Evolutionary conservation across 2,329 filamentous ascomycete genomes (phyloP), one percentile per base, ranked within the genome.

Genomic region (Epichloe hybrida): DNA sequence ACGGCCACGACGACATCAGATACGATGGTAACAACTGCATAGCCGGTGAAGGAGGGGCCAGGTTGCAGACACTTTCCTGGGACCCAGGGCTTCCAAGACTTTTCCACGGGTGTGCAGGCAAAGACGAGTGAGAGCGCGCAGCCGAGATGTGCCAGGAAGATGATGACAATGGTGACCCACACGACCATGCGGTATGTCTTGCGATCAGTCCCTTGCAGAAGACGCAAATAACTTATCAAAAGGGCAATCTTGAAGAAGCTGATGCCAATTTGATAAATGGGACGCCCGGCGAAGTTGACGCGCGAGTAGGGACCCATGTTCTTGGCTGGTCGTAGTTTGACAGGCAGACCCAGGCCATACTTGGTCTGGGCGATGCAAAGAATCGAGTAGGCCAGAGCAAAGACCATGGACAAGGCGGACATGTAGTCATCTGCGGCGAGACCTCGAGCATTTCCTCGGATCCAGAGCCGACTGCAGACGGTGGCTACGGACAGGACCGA

Each of bases 231-330:
- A 54, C 72, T 75, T 56, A 77, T 70, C 51, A 75, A 64, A 78
- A 78, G 63, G 0, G 75, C 73, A 31, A 76, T 70, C 57, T 79
- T 79, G 68, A 79, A 79, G 52, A 75, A 75, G 53, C 72, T 72
- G 59, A 79, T 75, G 38, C 75, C 75, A 7, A 76, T 47, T 54
- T 77, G 74, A 53, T 79, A 79, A 43, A 78, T 69, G 0, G 75
- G 75, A 3, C 75, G 69, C 2, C 74, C 75, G 5, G 71, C 72
- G 54, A 69, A 78, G 58, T 79, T 79, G 57, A 75, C 62, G 50
- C 72, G 58, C 0, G 71, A 72, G 57, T 76, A 78, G 0, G 62
- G 62, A 5, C 69, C 53, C 0, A 74, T 57, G 42, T 72, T 69
- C n/a, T 55, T 59, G n/a, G 63, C 56, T 0, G 75, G 75, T 0